Percentiles rank a stretch among this genome's conserved stretches.
phyloP scores from a whole-genome alignment of 75 land plant species.

The Cunninghamia lanceolata region DNA sequence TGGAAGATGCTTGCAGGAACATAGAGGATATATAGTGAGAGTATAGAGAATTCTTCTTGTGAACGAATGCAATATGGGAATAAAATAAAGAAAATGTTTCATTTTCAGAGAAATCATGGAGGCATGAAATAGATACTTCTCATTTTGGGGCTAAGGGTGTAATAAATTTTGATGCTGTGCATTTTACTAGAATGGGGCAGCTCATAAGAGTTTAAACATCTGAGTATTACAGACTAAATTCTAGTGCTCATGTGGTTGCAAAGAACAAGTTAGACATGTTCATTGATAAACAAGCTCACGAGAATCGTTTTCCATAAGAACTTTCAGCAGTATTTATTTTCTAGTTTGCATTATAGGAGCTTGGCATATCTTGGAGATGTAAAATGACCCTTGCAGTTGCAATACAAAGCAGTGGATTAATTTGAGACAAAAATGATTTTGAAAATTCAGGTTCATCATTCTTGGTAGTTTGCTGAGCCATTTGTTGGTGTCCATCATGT shows the following conservation, averaged over 20 bases:
- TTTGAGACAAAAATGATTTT: neutral
- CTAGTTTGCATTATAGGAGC: neutral
- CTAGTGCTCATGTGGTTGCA: neutral
- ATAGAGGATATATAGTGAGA: neutral
- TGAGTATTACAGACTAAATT: neutral
- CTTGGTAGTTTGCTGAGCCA: neutral
- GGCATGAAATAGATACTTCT: neutral
- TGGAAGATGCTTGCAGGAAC: neutral
- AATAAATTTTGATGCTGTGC: neutral
- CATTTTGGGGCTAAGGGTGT: neutral
- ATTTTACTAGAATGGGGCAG: neutral
- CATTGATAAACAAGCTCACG: neutral
- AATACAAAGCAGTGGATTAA: neutral
- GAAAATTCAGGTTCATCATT: neutral
- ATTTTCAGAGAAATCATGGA: neutral
- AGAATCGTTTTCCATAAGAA: neutral
- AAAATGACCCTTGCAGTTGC: neutral
- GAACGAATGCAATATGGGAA: neutral
- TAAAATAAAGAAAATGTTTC: neutral
- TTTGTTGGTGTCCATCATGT: neutral
- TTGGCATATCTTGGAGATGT: neutral
- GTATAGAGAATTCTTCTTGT: neutral
- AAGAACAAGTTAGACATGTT: neutral
- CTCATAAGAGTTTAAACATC: neutral
- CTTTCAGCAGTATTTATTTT: neutral